Conservation (phyloP, 257 asterid genomes). For the Ilex asprella region DNA sequence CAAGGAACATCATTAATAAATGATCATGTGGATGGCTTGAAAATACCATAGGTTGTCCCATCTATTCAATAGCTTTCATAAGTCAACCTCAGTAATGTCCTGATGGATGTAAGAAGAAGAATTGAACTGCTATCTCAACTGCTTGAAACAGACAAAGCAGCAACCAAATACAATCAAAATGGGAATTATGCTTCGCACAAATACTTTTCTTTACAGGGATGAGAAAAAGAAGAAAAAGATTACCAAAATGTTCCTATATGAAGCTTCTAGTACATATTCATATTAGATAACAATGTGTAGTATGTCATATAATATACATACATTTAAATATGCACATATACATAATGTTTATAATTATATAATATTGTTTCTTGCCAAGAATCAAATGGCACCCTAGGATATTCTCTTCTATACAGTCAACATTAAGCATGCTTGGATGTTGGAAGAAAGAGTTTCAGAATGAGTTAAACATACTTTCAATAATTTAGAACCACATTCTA, state of each 20-base stretch:
- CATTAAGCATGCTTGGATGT: no score
- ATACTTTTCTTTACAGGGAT: background rate
- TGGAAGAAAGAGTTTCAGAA: no score
- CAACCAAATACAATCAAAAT: slow-evolving; percentile 1
- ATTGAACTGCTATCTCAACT: slow-evolving; percentile 28
- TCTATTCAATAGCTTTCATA: background rate
- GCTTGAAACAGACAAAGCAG: slow-evolving; percentile 30
- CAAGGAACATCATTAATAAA: background rate
- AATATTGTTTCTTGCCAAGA: no score
- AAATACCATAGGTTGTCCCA: background rate
- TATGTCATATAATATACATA: no score
- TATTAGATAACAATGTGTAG: no score
- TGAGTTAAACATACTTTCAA: no score
- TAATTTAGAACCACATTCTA: no score
- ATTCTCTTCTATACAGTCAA: no score
- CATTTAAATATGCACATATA: no score
- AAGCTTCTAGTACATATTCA: no score
- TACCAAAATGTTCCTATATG: background rate
- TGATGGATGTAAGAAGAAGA: background rate
- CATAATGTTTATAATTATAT: no score
- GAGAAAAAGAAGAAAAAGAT: background rate
- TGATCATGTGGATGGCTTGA: background rate
- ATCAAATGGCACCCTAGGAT: no score
- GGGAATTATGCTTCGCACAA: background rate
- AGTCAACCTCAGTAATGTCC: background rate